Conservation (phyloP, 2,329 filamentous ascomycete genomes). For the Beauveria rudraprayagi region DNA sequence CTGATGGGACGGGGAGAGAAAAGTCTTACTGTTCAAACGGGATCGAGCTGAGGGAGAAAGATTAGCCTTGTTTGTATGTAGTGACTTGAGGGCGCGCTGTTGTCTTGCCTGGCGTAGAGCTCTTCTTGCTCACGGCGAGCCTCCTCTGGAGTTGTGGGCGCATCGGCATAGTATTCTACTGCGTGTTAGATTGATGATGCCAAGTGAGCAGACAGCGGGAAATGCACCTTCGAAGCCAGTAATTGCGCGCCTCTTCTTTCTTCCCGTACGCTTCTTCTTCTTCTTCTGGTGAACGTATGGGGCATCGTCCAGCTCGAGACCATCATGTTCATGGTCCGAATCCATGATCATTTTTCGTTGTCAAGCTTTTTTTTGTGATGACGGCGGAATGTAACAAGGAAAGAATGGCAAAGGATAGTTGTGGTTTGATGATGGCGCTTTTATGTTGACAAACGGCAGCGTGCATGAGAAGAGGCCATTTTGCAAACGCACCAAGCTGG, state of each 20-base stretch:
- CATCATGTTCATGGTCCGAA: background rate
- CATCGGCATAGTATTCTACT: constrained; percentile 67
- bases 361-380: background rate
- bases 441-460: background rate
- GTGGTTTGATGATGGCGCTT: background rate
- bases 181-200: background rate
- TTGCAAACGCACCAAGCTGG: background rate
- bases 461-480: background rate
- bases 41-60: background rate
- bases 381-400: too few relatives aligned
- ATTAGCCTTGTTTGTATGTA: background rate
- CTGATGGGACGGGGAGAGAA: background rate
- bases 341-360: background rate
- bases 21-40: background rate
- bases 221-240: constrained; percentile 8
- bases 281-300: background rate
- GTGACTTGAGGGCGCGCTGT: background rate
- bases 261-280: background rate
- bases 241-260: background rate
- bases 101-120: constrained; percentile 57
- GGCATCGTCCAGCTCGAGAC: background rate
- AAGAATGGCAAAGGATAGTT: background rate
- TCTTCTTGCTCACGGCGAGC: constrained; percentile 52
- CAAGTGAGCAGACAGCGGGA: background rate
- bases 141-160: constrained; percentile 66